phyloP scores from a whole-genome alignment of 2,329 filamentous ascomycete genomes.

The Calonectria pseudoturangicola region DNA sequence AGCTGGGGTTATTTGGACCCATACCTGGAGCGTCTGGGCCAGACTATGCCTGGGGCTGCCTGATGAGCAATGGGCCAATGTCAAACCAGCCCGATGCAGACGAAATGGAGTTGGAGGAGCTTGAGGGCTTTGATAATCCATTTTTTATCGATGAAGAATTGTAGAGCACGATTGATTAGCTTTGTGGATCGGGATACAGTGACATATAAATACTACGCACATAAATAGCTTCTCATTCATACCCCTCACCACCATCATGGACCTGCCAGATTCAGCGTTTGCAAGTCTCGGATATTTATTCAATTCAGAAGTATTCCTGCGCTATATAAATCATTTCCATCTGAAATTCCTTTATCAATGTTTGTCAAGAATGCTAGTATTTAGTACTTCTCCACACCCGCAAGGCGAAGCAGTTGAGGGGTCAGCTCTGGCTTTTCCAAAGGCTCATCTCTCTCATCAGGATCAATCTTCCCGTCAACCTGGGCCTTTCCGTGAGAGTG shows the following conservation, averaged over 20 bases:
- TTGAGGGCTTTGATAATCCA: neutral
- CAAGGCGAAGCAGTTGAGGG: neutral
- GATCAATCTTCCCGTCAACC: neutral
- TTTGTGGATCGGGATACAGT: too few relatives aligned
- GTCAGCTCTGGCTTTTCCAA: neutral
- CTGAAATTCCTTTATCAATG: neutral
- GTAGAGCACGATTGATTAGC: neutral
- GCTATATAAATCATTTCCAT: neutral
- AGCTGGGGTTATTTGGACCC: neutral
- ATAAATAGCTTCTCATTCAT: too few relatives aligned
- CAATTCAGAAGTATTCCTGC: too few relatives aligned
- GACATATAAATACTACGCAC: too few relatives aligned
- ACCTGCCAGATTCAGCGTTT: too few relatives aligned
- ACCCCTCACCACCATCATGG: too few relatives aligned
- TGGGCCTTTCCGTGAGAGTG: constrained; percentile 9
- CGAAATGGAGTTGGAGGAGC: neutral
- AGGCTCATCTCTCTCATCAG: neutral
- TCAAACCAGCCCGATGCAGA: neutral
- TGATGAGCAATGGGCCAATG: neutral
- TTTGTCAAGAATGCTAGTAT: neutral
- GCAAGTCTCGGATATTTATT: too few relatives aligned
- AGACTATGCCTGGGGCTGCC: neutral
- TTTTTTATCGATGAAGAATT: neutral
- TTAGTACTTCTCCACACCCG: neutral
- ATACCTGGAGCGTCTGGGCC: neutral